These are phyloP conservation scores for Xylona heveae DNA, from an alignment of 495 filamentous ascomycete species.

Conservation along the genomic window DNA sequence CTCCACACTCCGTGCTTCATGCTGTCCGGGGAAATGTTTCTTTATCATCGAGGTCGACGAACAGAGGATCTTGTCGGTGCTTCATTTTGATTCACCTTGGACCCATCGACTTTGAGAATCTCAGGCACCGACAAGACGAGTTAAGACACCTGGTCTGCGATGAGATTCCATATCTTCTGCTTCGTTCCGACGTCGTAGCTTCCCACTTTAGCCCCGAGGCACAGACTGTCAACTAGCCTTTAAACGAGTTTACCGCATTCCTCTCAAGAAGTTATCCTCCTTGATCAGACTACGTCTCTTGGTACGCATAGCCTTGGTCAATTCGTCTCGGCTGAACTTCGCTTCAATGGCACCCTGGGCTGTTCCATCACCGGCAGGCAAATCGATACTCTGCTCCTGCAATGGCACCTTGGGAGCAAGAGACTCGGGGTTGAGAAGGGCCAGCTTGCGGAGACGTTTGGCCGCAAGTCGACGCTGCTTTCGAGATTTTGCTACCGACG, in stretches of 20 bases:
- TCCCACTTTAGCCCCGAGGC: too few relatives aligned
- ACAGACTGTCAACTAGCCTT: too few relatives aligned
- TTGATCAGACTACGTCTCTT: conserved; percentile 65
- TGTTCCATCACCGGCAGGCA: conserved; percentile 39
- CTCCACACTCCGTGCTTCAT: too few relatives aligned
- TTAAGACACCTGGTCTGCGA: too few relatives aligned
- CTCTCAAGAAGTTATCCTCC: conserved; percentile 82
- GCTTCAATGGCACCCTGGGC: conserved; percentile 33
- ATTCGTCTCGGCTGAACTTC: conserved; percentile 32
- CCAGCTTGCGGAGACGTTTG: conserved; percentile 34
- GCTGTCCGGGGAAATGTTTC: too few relatives aligned
- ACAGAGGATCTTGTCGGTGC: too few relatives aligned
- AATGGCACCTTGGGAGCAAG: conserved; percentile 57
- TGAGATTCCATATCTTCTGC: too few relatives aligned
- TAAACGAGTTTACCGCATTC: conserved; percentile 42
- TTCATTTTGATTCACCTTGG: too few relatives aligned
- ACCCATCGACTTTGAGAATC: too few relatives aligned
- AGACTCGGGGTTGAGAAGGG: conserved; percentile 38
- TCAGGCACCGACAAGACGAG: too few relatives aligned
- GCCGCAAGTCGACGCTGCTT: conserved; percentile 50
- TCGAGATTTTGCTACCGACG: conserved; percentile 47
- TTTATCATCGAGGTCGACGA: too few relatives aligned
- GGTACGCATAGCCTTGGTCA: conserved; percentile 47
- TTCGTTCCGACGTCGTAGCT: too few relatives aligned
- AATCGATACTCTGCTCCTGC: conserved; percentile 65